phyloP scores from a whole-genome alignment of 176 grass and related monocot genomes.

The Oryza coarctata region DNA sequence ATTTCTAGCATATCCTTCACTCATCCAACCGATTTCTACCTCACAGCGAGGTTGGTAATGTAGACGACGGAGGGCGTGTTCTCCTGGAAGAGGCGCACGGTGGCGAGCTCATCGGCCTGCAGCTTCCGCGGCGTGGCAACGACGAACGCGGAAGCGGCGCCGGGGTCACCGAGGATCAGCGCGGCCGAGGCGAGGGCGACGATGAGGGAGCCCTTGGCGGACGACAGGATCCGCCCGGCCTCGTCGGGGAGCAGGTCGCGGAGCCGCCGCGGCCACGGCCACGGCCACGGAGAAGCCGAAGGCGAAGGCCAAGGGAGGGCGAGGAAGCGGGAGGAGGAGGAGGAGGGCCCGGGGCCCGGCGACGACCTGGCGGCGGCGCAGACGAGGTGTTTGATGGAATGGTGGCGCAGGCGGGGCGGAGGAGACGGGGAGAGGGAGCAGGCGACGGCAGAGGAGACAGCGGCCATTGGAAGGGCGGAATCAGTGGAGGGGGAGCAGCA shows the following conservation, averaged over 20 bases:
- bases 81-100: slow-evolving; percentile 92
- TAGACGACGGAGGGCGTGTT: slow-evolving; percentile 98
- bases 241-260: slow-evolving; percentile 27
- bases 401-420: slow-evolving; percentile 30
- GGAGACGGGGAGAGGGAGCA: slow-evolving; percentile 47
- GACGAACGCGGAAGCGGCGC: slow-evolving; percentile 74
- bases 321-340: neutral
- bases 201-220: slow-evolving; percentile 58
- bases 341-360: neutral
- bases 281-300: neutral
- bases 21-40: slow-evolving; percentile 23
- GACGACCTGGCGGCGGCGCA: slow-evolving; percentile 15
- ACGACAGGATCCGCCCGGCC: slow-evolving; percentile 40
- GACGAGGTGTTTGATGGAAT: slow-evolving; percentile 29
- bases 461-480: slow-evolving; percentile 22
- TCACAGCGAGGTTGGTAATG: slow-evolving; percentile 92
- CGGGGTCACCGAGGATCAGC: slow-evolving; percentile 61
- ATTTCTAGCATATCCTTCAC: too few relatives aligned
- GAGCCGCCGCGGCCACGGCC: slow-evolving; percentile 10
- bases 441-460: slow-evolving; percentile 28
- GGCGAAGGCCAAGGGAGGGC: neutral
- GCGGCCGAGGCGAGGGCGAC: slow-evolving; percentile 63
- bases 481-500: slow-evolving; percentile 17
- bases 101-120: slow-evolving; percentile 91
- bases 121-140: slow-evolving; percentile 74